These are phyloP conservation scores for Agaricus sinodeliciosus DNA, from an alignment of 768 basidiomycete genomes.

Conservation along the genomic window DNA sequence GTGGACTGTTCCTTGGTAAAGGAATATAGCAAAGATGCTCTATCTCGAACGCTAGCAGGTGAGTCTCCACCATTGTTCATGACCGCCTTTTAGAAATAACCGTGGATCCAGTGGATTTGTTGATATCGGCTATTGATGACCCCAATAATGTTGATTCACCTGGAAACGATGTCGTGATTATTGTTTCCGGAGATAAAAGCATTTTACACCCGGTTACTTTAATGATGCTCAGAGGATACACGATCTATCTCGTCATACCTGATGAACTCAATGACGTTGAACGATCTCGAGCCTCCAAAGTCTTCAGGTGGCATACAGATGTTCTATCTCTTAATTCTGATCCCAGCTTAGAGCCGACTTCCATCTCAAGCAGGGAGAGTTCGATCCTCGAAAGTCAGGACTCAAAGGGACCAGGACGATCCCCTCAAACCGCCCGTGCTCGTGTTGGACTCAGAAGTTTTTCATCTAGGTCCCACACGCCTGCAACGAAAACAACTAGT, in stretches of 20 bases:
- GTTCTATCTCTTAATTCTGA: neutral
- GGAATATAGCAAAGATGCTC: neutral
- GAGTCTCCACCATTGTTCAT: neutral
- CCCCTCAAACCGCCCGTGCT: neutral
- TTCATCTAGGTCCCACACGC: neutral
- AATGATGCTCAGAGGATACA: conserved; percentile 1
- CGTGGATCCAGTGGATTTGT: neutral
- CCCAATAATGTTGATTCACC: neutral
- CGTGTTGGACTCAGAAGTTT: neutral
- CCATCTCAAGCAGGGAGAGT: neutral
- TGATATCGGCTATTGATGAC: conserved; percentile 4
- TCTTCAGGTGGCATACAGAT: neutral
- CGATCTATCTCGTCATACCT: neutral
- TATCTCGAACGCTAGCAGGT: conserved; percentile 1
- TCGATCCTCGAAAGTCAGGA: neutral
- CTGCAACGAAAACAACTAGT: neutral
- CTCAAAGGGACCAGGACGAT: neutral
- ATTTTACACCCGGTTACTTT: conserved; percentile 2
- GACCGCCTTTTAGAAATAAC: neutral
- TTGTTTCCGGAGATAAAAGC: conserved; percentile 1
- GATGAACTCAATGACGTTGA: neutral
- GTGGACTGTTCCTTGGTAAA: conserved; percentile 1
- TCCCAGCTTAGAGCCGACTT: neutral
- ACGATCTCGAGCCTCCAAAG: neutral
- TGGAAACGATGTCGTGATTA: neutral